Evolutionary conservation across 2,329 filamentous ascomycete species (phyloP), one percentile per base, ranked within the genome.

Genomic region (Ophiognomonia clavigignenti-juglandacearum): DNA sequence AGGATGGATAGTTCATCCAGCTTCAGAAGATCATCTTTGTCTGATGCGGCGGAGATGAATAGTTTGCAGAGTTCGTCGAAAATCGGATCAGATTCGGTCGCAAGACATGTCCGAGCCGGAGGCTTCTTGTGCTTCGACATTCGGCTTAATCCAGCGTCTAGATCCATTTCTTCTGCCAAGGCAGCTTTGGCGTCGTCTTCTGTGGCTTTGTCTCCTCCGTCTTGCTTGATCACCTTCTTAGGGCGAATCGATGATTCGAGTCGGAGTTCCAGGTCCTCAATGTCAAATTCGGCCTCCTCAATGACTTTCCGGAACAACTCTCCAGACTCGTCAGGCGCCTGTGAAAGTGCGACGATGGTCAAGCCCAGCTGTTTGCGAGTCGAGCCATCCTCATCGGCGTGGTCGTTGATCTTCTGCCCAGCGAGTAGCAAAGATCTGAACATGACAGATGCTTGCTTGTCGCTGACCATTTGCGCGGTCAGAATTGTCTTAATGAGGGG

Each of bases 181-280:
- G 55, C 53, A 4, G 47, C 43, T 45, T 54, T 16, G 11, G 49
- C 51, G 9, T 51, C 58, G 18, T 62, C 72, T 16, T 66, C 67
- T 72, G 80, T 80, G 14, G 71, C 39, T 74, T 68, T 20, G 69
- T 61, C 2, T 72, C 70, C n/a, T 75, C 69, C 16, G 79, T 64
- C 26, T 13, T 47, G 47, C 39, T 51, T 51, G 27, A 51, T 45
- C 31, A 73, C 62, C 37, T 77, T 70, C 48, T 56, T 70, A 7
- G 77, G 76, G 34, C 84, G 78, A 51, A 91, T 79, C 9, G 82
- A 78, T 8, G 84, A 79, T 46, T 88, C 83, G 18, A 95, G 72
- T 55, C 81, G 85, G 67, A 88, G 76, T 65, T 93, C 87, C 16
- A 93, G 68, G 39, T 82, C 77, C 51, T 88, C 80, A 37, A 93